Evolutionary conservation across 495 filamentous ascomycete species (phyloP), one percentile per base, ranked within the genome.

Genomic region (Penicillium lividum): DNA sequence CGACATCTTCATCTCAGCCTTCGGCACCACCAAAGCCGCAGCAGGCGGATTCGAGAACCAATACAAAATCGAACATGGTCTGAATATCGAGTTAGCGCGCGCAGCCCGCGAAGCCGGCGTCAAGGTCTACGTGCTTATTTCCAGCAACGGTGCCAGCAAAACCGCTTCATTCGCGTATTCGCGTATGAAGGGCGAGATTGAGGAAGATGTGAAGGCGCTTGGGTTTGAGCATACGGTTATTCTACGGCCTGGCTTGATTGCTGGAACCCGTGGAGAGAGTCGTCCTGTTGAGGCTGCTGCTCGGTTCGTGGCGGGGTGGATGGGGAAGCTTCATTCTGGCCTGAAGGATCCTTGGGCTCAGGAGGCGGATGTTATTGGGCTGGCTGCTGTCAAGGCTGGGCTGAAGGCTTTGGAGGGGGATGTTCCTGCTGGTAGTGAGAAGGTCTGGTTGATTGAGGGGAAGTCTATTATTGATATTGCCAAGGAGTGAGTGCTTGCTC

Each of bases 121-220:
- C 18, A 81, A 83, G 59, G 84, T 81, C 34, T 92, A 84, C 63
- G 86, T 91, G 3, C 80, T 93, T 55, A 78, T 91, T 38, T 91
- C 88, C 0, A 74, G 77, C 18, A 68, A 59, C 4, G 82, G 82
- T 22, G 79, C 82, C 0, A 77, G 68, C 38, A 78, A 80, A 13
- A 61, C 72, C 11, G 82, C 81, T 0, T 56, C 56, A 1, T 60
- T 84, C 4, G 77, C 84, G 0, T 92, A 93, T 66, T 49, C 72
- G 4, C 79, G 82, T 63, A 93, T 95, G 88, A 96, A 96, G 77
- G 80, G 78, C 11, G 87, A 91, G 64, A 81, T 93, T 34, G 92
- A 96, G 65, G 86, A 92, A 31, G 79, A 85, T n/a, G 78, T 93
- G 31, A 82, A 85, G 68, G 79, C 65, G 25, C 69, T 92, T 22